Conservation (phyloP, 805 yeast genomes). For the Myxozyma lipomycoides region DNA sequence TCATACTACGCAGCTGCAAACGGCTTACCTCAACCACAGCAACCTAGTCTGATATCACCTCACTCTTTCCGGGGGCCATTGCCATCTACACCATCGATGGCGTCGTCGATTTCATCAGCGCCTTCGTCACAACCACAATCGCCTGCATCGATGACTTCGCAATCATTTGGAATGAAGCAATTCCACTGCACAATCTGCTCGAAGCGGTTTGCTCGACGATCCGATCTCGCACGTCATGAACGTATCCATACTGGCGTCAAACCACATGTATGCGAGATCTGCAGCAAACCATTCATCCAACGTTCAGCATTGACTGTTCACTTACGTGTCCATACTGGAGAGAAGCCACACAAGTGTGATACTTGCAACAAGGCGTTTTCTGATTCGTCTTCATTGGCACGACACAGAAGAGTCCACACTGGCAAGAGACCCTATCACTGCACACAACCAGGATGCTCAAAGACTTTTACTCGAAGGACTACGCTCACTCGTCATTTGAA, state of each 20-base stretch:
- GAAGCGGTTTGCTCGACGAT: constrained; percentile 66
- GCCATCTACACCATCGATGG: constrained; percentile 2
- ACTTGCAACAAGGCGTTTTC: constrained; percentile 33
- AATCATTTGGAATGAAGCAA: constrained; percentile 27
- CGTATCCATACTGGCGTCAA: constrained; percentile 52
- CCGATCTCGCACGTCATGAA: constrained; percentile 77
- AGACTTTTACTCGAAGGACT: constrained; percentile 63
- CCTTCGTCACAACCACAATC: background rate
- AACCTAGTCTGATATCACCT: constrained; percentile 1
- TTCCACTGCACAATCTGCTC: constrained; percentile 48
- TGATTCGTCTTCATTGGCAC: constrained; percentile 52
- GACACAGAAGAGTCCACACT: constrained; percentile 69
- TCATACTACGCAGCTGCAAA: background rate
- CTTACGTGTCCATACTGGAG: constrained; percentile 76
- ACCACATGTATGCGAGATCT: constrained; percentile 46
- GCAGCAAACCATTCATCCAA: constrained; percentile 74
- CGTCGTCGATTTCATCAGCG: constrained; percentile 4
- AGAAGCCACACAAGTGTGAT: constrained; percentile 61
- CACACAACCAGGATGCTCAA: constrained; percentile 65
- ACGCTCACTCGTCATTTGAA: constrained; percentile 72
- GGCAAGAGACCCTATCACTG: constrained; percentile 43
- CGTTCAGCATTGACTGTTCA: constrained; percentile 82
- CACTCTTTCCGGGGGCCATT: constrained; percentile 4
- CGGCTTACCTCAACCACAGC: background rate
- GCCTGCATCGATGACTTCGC: constrained; percentile 1